phyloP scores from a whole-genome alignment of 2,329 filamentous ascomycete genomes.

The Diaporthe velutina region DNA sequence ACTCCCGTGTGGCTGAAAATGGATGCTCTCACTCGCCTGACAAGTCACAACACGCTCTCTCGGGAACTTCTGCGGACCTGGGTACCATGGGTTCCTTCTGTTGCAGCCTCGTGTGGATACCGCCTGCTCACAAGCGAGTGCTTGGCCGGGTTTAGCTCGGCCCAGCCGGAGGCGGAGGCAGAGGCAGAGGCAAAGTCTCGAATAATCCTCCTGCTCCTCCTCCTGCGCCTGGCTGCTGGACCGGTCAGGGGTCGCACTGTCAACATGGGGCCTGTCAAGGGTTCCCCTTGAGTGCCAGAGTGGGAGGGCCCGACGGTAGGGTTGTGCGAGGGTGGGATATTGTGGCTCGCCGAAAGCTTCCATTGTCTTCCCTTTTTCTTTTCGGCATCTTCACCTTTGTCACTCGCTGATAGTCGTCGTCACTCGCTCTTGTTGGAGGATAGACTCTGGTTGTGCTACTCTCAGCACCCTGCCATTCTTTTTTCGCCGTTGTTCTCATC shows the following conservation, averaged over 20 bases:
- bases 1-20: slow-evolving; percentile 31
- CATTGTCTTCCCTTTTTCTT: slow-evolving; percentile 37
- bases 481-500: slow-evolving; percentile 30
- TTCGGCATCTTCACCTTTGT: slow-evolving; percentile 36
- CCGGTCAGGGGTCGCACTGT: slow-evolving; percentile 36
- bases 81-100: slow-evolving; percentile 30
- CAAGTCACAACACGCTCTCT: slow-evolving; percentile 19
- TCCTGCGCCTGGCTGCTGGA: slow-evolving; percentile 28
- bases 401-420: slow-evolving; percentile 36
- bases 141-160: slow-evolving; percentile 37
- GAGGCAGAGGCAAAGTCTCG: slow-evolving; percentile 28
- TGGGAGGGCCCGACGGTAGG: slow-evolving; percentile 36
- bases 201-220: slow-evolving; percentile 20
- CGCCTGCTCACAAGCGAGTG: slow-evolving; percentile 27
- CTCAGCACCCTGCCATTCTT: slow-evolving; percentile 36
- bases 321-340: slow-evolving; percentile 35
- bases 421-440: slow-evolving; percentile 38
- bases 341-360: slow-evolving; percentile 36
- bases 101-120: slow-evolving; percentile 31
- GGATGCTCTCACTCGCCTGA: slow-evolving; percentile 30
- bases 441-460: slow-evolving; percentile 36
- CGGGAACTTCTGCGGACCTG: slow-evolving; percentile 29
- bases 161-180: slow-evolving; percentile 34
- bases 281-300: slow-evolving; percentile 28
- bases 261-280: slow-evolving; percentile 30